Evolutionary conservation across 148 eudicot genomes (phyloP).

Genomic region (Cornus controversa): DNA sequence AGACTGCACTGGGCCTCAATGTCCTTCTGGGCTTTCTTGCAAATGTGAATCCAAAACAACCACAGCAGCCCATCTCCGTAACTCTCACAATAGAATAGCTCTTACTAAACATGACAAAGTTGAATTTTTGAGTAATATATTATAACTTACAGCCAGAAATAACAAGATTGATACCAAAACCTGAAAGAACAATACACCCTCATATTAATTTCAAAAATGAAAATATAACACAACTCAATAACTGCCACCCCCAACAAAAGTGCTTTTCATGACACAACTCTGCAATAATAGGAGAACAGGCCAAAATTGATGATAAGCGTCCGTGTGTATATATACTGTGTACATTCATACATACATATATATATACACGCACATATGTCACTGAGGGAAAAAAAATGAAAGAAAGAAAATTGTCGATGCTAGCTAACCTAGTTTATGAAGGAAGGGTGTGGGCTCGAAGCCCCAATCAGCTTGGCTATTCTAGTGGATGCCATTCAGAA

Average conservation of each 20-base stretch:
- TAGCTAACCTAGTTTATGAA: constrained; percentile 20
- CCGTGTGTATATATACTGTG: too few species aligned
- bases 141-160: constrained; percentile 9
- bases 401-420: too few species aligned
- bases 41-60: constrained; percentile 87
- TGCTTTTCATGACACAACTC: neutral
- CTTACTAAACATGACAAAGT: constrained; percentile 27
- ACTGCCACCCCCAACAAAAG: neutral
- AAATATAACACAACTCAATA: neutral
- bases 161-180: constrained; percentile 19
- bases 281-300: neutral
- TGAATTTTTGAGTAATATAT: constrained; percentile 13
- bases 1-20: constrained; percentile 31
- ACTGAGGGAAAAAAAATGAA: too few species aligned
- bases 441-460: constrained; percentile 18
- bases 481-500: constrained; percentile 65
- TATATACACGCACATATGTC: neutral
- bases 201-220: constrained; percentile 1
- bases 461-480: constrained; percentile 29
- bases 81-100: constrained; percentile 32
- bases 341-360: neutral
- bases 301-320: neutral
- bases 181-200: constrained; percentile 20
- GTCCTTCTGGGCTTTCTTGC: constrained; percentile 44
- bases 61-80: constrained; percentile 88